Conservation (phyloP, 2,329 filamentous ascomycete genomes). For the Ophiostoma pallidulum region DNA sequence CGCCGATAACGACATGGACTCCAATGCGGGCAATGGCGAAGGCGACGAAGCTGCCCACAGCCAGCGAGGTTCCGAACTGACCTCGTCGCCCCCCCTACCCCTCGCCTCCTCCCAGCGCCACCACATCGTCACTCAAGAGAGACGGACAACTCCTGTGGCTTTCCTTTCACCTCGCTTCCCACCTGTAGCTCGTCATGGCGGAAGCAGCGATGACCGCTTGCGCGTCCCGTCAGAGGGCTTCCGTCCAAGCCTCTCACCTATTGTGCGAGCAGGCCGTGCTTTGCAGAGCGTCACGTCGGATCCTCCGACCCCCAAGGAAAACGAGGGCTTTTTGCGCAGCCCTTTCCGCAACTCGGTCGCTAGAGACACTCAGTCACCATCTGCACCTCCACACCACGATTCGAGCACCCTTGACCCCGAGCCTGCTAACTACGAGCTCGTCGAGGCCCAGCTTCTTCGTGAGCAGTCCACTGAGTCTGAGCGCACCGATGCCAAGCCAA, state of each 20-base stretch:
- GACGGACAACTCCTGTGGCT: neutral
- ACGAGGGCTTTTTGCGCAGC: constrained; percentile 43
- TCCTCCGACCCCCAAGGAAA: constrained; percentile 44
- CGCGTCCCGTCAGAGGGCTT: constrained; percentile 21
- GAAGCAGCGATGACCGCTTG: constrained; percentile 16
- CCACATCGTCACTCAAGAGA: neutral
- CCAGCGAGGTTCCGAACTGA: neutral
- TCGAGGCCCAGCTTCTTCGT: neutral
- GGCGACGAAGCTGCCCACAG: constrained; percentile 8
- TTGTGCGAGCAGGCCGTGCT: constrained; percentile 47
- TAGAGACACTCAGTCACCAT: constrained; percentile 25
- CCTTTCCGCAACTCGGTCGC: constrained; percentile 38
- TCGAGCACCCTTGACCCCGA: constrained; percentile 3
- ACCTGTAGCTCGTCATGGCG: neutral
- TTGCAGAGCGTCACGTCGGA: constrained; percentile 51
- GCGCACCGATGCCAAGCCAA: neutral
- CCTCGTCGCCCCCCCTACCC: constrained; percentile 11
- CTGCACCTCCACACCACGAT: constrained; percentile 5
- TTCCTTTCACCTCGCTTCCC: constrained; percentile 13
- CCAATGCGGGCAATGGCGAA: neutral
- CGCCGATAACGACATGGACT: neutral
- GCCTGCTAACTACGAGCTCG: neutral
- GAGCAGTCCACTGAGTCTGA: neutral
- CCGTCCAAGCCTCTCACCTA: constrained; percentile 44
- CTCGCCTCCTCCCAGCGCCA: neutral